Evolutionary conservation across 257 asterid genomes (phyloP).

Genomic region (Penstemon barbatus): DNA sequence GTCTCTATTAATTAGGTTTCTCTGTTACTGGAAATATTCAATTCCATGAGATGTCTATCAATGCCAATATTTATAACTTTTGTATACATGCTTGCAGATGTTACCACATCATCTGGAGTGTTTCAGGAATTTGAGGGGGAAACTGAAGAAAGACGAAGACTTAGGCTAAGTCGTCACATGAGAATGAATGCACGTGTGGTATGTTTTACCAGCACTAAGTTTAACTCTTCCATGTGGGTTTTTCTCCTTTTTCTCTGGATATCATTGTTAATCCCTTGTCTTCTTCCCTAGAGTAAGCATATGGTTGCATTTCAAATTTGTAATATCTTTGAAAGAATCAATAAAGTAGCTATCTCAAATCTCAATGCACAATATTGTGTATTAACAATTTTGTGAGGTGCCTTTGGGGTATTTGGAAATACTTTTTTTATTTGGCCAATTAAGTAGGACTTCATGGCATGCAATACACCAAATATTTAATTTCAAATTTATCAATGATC

Average conservation of each 20-base stretch:
- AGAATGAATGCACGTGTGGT: constrained; percentile 83
- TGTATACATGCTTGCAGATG: constrained; percentile 42
- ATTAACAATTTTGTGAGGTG: constrained; percentile 6
- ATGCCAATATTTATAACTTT: too few species aligned
- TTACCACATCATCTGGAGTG: constrained; percentile 59
- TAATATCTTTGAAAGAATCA: not conserved
- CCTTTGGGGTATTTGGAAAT: constrained; percentile 16
- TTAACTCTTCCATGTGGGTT: not conserved
- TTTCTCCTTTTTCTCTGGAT: constrained; percentile 9
- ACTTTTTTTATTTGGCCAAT: not conserved
- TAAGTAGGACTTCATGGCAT: constrained; percentile 1
- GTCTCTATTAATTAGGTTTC: constrained; percentile 11
- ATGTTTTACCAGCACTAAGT: constrained; percentile 21
- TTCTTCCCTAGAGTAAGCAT: constrained; percentile 8
- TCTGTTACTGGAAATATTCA: not conserved
- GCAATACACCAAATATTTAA: not conserved
- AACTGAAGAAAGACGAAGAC: constrained; percentile 74
- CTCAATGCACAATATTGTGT: not conserved
- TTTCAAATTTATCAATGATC: constrained; percentile 16
- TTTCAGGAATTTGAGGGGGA: constrained; percentile 79
- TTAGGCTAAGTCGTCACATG: constrained; percentile 64
- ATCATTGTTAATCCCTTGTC: not conserved
- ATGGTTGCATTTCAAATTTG: constrained; percentile 1
- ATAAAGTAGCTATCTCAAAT: constrained; percentile 10
- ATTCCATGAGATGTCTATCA: constrained; percentile 15